Percentiles rank a stretch among this genome's conserved stretches.
These are phyloP conservation scores for Biscogniauxia marginata DNA, from an alignment of 2,329 filamentous ascomycete species.

Conservation along the genomic window DNA sequence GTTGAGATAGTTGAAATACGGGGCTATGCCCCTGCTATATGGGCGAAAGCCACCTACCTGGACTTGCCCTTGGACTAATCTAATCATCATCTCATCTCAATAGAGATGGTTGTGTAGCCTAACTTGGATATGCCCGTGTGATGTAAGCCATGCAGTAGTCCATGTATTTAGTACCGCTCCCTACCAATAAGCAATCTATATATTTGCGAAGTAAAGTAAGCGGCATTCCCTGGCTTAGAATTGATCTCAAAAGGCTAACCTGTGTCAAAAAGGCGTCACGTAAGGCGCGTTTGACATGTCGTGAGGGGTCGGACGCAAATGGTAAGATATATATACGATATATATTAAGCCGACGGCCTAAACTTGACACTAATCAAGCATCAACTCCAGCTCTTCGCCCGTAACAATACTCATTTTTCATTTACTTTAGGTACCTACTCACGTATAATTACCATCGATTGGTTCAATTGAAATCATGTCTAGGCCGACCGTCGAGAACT, in stretches of 20 bases:
- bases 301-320: constrained; percentile 11
- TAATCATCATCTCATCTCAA: too few species aligned
- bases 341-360: neutral
- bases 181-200: neutral
- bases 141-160: neutral
- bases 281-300: constrained; percentile 22
- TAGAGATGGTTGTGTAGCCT: too few species aligned
- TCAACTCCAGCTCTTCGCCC: neutral
- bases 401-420: neutral
- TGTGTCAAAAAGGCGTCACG: constrained; percentile 9
- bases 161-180: neutral
- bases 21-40: too few species aligned
- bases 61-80: too few species aligned
- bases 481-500: constrained; percentile 16
- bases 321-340: neutral
- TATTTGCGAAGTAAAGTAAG: neutral
- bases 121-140: too few species aligned
- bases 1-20: neutral
- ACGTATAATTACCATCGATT: neutral
- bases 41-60: too few species aligned
- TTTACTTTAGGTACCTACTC: neutral
- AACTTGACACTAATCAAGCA: neutral
- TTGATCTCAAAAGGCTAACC: neutral
- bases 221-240: neutral
- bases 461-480: constrained; percentile 9